These are phyloP conservation scores for Auxenochlorella pyrenoidosa DNA, from an alignment of 139 green algal genomes.

Conservation along the genomic window DNA sequence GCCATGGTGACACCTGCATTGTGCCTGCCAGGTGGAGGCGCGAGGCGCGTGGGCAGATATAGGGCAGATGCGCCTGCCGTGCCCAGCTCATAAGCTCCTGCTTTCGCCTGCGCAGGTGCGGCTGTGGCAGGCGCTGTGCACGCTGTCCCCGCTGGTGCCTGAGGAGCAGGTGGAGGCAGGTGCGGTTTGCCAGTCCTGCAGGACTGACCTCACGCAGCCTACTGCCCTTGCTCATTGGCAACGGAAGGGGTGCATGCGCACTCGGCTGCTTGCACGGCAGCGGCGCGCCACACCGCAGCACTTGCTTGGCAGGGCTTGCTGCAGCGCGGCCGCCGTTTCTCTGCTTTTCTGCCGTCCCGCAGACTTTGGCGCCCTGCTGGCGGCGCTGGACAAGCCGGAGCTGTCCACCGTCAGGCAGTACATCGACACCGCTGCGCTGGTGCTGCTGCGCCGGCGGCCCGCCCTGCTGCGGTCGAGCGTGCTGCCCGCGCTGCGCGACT, in stretches of 20 bases:
- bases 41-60: too few relatives aligned
- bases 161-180: neutral
- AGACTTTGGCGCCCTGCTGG: conserved; percentile 43
- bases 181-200: too few relatives aligned
- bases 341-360: neutral
- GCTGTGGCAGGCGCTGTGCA: conserved; percentile 70
- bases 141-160: conserved; percentile 55
- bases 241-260: too few relatives aligned
- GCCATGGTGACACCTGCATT: too few relatives aligned
- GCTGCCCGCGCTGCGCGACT: conserved; percentile 60
- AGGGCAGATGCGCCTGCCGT: too few relatives aligned
- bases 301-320: too few relatives aligned
- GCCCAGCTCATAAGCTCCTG: neutral
- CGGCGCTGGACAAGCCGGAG: conserved; percentile 46
- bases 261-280: too few relatives aligned
- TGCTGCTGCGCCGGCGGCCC: conserved; percentile 46
- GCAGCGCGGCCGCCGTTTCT: too few relatives aligned
- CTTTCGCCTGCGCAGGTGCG: conserved; percentile 49
- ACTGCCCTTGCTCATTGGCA: too few relatives aligned
- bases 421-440: conserved; percentile 66
- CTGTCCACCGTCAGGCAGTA: conserved; percentile 78
- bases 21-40: too few relatives aligned
- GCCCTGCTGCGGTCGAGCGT: conserved; percentile 50
- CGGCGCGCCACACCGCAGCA: too few relatives aligned
- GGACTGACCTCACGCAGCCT: too few relatives aligned